A percentile compares a stretch with the other conserved stretches of the same genome.
Conservation (phyloP, 768 basidiomycete genomes). For the Boletus vinaceobasis region DNA sequence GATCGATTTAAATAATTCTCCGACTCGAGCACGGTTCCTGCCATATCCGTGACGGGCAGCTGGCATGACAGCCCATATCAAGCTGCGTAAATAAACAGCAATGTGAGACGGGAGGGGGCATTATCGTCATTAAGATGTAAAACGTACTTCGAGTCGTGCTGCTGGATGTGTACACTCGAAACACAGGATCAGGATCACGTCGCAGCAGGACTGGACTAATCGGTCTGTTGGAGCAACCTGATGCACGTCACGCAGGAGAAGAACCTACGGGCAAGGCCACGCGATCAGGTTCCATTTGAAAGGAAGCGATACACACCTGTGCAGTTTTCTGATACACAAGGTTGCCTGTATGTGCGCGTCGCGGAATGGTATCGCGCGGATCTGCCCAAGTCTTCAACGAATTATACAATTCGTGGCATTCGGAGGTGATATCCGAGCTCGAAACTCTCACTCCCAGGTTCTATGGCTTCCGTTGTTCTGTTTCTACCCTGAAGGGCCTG, state of each 20-base stretch:
- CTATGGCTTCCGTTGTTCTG: constrained; percentile 5
- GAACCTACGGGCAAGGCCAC: constrained; percentile 25
- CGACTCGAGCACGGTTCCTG: constrained; percentile 21
- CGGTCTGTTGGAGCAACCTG: constrained; percentile 25
- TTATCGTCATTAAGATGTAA: constrained; percentile 10
- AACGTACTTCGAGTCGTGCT: constrained; percentile 35
- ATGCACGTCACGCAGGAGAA: constrained; percentile 34
- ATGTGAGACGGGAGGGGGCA: constrained; percentile 5
- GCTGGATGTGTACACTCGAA: constrained; percentile 30
- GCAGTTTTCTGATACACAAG: constrained; percentile 34
- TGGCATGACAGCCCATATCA: constrained; percentile 33
- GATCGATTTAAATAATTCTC: constrained; percentile 29
- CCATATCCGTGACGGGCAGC: constrained; percentile 28
- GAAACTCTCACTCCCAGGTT: constrained; percentile 8
- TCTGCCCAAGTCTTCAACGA: constrained; percentile 26
- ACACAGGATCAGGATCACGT: constrained; percentile 28
- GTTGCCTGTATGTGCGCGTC: constrained; percentile 33
- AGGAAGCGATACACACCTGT: constrained; percentile 31
- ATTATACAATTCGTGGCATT: constrained; percentile 23
- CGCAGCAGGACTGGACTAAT: constrained; percentile 28
- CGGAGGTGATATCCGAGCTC: constrained; percentile 18
- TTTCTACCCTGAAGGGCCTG: constrained; percentile 35
- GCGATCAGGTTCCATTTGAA: constrained; percentile 20
- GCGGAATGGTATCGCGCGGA: constrained; percentile 23
- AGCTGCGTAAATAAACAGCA: constrained; percentile 16